Conservation (phyloP, 768 basidiomycete genomes). For the Podaxis pistillaris region DNA sequence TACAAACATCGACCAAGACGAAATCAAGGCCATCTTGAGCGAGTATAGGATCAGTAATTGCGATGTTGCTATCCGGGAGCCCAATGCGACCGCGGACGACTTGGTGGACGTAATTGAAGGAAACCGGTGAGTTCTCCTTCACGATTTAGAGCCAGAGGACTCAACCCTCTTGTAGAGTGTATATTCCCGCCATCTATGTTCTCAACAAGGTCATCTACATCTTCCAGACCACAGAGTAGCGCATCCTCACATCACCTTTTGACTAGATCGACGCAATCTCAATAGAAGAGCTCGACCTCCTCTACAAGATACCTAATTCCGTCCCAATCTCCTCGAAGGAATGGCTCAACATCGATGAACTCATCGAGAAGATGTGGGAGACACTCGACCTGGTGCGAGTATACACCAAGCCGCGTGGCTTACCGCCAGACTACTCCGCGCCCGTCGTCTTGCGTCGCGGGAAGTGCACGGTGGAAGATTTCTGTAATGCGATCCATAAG, state of each 20-base stretch:
- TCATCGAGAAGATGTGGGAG: conserved; percentile 92
- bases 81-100: conserved; percentile 91
- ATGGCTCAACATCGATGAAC: conserved; percentile 97
- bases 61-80: conserved; percentile 91
- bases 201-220: conserved; percentile 68
- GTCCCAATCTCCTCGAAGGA: conserved; percentile 92
- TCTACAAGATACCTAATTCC: conserved; percentile 94
- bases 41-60: conserved; percentile 91
- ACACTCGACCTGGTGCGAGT: conserved; percentile 90
- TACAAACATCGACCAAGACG: conserved; percentile 92
- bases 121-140: conserved; percentile 60
- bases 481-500: conserved; percentile 93
- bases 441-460: conserved; percentile 84
- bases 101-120: conserved; percentile 97
- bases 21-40: conserved; percentile 91
- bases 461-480: conserved; percentile 76
- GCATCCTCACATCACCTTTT: background rate
- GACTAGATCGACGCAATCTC: conserved; percentile 94
- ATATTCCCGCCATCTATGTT: conserved; percentile 90
- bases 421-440: conserved; percentile 83
- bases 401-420: conserved; percentile 94
- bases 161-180: conserved; percentile 55
- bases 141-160: background rate
- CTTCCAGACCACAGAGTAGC: background rate
- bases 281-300: conserved; percentile 93